Evolutionary conservation across 2,329 filamentous ascomycete genomes (phyloP).

Genomic region (Sclerotinia spermophila): DNA sequence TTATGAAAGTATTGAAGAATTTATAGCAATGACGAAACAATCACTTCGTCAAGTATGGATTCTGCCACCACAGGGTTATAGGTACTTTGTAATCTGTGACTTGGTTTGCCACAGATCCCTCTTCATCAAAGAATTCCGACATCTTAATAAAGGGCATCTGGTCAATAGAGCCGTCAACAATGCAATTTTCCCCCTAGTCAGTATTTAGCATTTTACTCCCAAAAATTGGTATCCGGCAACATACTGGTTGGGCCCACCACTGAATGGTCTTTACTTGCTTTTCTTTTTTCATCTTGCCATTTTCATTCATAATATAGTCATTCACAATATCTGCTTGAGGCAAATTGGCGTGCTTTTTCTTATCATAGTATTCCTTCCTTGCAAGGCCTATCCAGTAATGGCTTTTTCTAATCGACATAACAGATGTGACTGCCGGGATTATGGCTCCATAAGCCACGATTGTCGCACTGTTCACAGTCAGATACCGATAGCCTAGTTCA

Average conservation of each 20-base stretch:
- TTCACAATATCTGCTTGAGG: conserved; percentile 2
- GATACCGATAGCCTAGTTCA: background rate
- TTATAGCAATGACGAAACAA: too few relatives aligned
- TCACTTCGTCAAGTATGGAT: too few relatives aligned
- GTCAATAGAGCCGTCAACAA: background rate
- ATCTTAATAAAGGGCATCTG: conserved; percentile 1
- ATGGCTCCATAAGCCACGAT: background rate
- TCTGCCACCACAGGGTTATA: too few relatives aligned
- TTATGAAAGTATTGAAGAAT: too few relatives aligned
- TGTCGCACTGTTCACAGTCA: background rate
- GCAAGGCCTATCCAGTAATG: conserved; percentile 2
- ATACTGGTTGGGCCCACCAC: conserved; percentile 1
- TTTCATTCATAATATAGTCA: background rate
- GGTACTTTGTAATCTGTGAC: background rate
- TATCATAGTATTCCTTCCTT: background rate
- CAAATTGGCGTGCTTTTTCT: background rate
- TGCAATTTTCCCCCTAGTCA: background rate
- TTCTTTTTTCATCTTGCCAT: conserved; percentile 2
- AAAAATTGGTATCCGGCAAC: background rate
- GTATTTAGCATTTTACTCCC: conserved; percentile 1
- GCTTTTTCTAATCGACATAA: conserved; percentile 1
- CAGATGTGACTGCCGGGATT: background rate
- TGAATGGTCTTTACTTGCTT: conserved; percentile 1
- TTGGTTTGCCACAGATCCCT: background rate
- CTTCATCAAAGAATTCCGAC: background rate